Evolutionary conservation across 2,329 filamentous ascomycete species (phyloP), one percentile per base, ranked within the genome.

Genomic region (Botrytis tulipae): DNA sequence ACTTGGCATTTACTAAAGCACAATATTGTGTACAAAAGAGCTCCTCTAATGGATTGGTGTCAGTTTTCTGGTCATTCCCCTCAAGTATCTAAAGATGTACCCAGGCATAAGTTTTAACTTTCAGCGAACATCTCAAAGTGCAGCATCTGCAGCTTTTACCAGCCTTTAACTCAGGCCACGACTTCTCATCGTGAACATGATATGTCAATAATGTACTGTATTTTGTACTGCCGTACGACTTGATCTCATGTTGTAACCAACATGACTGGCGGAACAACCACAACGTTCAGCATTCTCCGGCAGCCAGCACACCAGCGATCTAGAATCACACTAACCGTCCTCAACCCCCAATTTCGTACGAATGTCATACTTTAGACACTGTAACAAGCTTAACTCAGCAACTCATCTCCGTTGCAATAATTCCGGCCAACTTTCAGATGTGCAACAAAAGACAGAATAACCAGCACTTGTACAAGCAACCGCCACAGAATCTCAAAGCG

Each of bases 381-480:
- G 35, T 57, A 69, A 37, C 35, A 69, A 32, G 40, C 68, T 62
- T 40, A 67, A 54, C 61, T 46, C 18, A 67, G 65, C 65, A 18
- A 37, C 10, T 35, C 46, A 59, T 57, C 35, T 51, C 46, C 46
- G 37, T 44, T 66, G 16, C 48, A 54, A 67, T 35, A 72, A 54
- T 57, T 72, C 62, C 71, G 71, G 62, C 62, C 62, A 72, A 59
- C 51, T 69, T 48, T 40, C 29, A 72, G 71, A 72, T 32, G 48
- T 69, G 71, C 71, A 72, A 72, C 62, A 72, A 72, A 72, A 46
- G 14, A 29, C 25, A 29, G 44, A 40, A 29, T 18, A 42, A 25
- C 54, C 62, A 72, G 42, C 51, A 68, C 65, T 40, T 29, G 51
- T 35, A 59, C 54, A 48, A 69, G 37, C 48, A 69, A 32, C 42